These are phyloP conservation scores for Phytophthora uliginosa DNA, from an alignment of 352 stramenopile species.

Conservation along the genomic window DNA sequence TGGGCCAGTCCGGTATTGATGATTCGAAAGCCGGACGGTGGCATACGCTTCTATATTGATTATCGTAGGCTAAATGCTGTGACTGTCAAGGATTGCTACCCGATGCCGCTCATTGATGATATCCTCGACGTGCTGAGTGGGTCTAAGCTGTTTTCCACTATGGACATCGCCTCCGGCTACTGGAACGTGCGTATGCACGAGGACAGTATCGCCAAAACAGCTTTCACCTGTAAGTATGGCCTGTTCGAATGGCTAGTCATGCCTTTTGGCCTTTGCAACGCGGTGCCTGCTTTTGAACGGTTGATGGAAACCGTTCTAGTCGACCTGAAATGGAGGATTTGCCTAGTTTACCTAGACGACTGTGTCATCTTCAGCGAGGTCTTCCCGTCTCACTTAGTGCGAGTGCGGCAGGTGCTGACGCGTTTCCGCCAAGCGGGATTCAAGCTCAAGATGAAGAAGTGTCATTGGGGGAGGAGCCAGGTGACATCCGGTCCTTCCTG, in stretches of 20 bases:
- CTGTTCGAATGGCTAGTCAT: constrained; percentile 1
- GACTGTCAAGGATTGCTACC: constrained; percentile 14
- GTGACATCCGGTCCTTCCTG: too few species aligned
- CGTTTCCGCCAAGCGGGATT: background rate
- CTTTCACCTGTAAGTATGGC: constrained; percentile 7
- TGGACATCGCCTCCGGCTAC: too few species aligned
- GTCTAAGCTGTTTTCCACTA: constrained; percentile 6
- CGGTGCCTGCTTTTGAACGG: background rate
- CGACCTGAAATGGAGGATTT: constrained; percentile 4
- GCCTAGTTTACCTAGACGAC: constrained; percentile 8
- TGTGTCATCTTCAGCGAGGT: constrained; percentile 12
- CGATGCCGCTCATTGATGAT: constrained; percentile 17
- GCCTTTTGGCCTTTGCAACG: constrained; percentile 7
- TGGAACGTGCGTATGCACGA: too few species aligned
- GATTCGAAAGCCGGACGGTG: background rate
- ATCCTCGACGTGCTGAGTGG: constrained; percentile 11
- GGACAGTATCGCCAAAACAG: background rate
- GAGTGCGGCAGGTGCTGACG: background rate
- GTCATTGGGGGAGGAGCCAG: too few species aligned
- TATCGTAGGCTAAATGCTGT: constrained; percentile 14
- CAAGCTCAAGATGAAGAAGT: constrained; percentile 19
- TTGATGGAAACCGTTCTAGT: constrained; percentile 16
- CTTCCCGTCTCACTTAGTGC: constrained; percentile 2
- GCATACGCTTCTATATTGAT: constrained; percentile 20
- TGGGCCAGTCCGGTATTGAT: constrained; percentile 12